Evolutionary conservation across 2,329 filamentous ascomycete genomes (phyloP), one percentile per base, ranked within the genome.

Genomic region (Cytospora leucostoma): DNA sequence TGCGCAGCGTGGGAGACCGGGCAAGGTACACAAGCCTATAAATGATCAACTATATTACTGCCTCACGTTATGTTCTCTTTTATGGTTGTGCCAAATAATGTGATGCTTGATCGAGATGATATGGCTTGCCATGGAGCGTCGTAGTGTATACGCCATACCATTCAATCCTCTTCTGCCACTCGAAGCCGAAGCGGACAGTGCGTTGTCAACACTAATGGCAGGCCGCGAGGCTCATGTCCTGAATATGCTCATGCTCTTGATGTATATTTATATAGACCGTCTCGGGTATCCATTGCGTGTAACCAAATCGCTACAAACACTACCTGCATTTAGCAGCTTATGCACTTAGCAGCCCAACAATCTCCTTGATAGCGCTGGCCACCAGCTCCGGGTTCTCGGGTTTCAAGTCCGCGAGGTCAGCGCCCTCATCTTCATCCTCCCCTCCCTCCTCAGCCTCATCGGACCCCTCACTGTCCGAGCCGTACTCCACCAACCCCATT

Each of bases 331-430:
- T 17, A 11, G 2, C 52, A 12, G 32, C 33, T 27, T 40, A 35
- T 19, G 8, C 17, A 37, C 7, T 44, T 13, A 66, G 34, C 37
- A 66, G 33, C 12, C 62, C 62, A 8, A 66, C 65, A 44, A 66
- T 65, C 59, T 66, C 65, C 27, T 60, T 55, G 12, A 66, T 65
- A 12, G 65, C 65, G 32, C 51, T 34, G 7, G 59, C 62, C 58
- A 66, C 62, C 56, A 66, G 53, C 53, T 66, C 65, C n/a, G 65
- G 65, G 40, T 66, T 65, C 51, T 66, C 65, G 12, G 62, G 62
- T 47, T 55, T 47, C 56, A 65, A 17, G 35, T 11, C 34, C 27
- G 59, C 35, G 17, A 65, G 35, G 19, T 65, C 62, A 13, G 40
- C 49, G 8, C 35, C 50, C 21, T 56, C 70, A 27, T 68, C 70